A percentile compares a stretch with the other conserved stretches of the same genome.
Conservation (phyloP, 345 rosid genomes). For the Barbarea vulgaris region DNA sequence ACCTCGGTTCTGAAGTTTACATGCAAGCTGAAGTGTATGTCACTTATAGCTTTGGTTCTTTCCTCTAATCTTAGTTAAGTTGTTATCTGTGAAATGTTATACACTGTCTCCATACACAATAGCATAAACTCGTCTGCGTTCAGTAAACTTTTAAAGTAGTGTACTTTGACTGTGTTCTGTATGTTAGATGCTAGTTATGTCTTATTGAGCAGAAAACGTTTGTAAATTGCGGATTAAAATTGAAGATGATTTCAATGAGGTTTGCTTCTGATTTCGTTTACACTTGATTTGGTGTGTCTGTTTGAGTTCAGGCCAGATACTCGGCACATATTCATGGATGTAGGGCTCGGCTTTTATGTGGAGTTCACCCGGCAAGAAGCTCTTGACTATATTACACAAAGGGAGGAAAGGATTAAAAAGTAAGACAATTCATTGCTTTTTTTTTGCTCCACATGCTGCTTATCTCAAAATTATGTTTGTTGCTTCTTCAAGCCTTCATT, state of each 20-base stretch:
- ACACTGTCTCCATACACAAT: neutral
- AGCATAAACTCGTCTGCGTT: neutral
- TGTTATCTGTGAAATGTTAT: neutral
- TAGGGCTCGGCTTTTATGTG: slow-evolving; percentile 83
- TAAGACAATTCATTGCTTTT: slow-evolving; percentile 29
- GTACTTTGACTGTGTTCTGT: neutral
- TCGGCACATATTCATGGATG: slow-evolving; percentile 62
- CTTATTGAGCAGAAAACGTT: neutral
- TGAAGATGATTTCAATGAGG: neutral
- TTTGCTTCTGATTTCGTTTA: slow-evolving; percentile 21
- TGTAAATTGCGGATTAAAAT: neutral
- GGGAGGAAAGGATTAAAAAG: slow-evolving; percentile 71
- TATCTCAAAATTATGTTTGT: neutral
- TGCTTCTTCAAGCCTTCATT: neutral
- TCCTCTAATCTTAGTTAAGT: neutral
- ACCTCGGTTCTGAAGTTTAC: slow-evolving; percentile 95
- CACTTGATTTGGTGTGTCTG: slow-evolving; percentile 3
- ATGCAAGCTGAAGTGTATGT: slow-evolving; percentile 95
- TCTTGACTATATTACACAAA: slow-evolving; percentile 52
- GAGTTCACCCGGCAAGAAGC: slow-evolving; percentile 90
- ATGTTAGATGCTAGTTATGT: slow-evolving; percentile 21
- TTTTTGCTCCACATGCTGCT: slow-evolving; percentile 13
- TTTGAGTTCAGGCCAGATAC: slow-evolving; percentile 65
- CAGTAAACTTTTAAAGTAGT: neutral
- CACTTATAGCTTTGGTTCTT: slow-evolving; percentile 19